Percentiles rank a stretch among this genome's conserved stretches.
Evolutionary conservation across 495 filamentous ascomycete species (phyloP).

Genomic region (Hyaloscypha hepaticicola): DNA sequence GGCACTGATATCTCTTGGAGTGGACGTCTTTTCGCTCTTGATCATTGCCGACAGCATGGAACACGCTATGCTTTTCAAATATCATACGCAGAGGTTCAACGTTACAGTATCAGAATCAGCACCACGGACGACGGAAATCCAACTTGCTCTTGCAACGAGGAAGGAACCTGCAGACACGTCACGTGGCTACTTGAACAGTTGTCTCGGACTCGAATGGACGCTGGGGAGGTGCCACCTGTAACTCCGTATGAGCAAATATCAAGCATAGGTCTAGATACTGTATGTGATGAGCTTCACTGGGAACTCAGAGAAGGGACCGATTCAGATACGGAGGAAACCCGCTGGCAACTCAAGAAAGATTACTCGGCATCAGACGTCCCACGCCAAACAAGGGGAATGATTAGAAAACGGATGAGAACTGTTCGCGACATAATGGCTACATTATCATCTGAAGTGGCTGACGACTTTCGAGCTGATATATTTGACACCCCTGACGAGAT

Average conservation of each 20-base stretch:
- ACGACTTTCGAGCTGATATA: slow-evolving; percentile 27
- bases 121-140: slow-evolving; percentile 2
- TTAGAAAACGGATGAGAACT: slow-evolving; percentile 13
- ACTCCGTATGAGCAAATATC: slow-evolving; percentile 27
- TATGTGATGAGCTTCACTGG: slow-evolving; percentile 31
- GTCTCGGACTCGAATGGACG: background rate
- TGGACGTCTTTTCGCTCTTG: slow-evolving; percentile 25
- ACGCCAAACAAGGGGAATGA: slow-evolving; percentile 15
- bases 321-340: slow-evolving; percentile 26
- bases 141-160: slow-evolving; percentile 25
- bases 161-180: slow-evolving; percentile 23
- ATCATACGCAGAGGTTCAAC: slow-evolving; percentile 24
- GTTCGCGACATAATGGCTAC: slow-evolving; percentile 33
- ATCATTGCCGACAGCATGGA: slow-evolving; percentile 26
- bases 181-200: slow-evolving; percentile 28
- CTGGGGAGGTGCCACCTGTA: background rate
- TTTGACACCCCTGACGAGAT: slow-evolving; percentile 24
- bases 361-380: slow-evolving; percentile 3
- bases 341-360: slow-evolving; percentile 26
- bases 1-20: slow-evolving; percentile 3
- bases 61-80: slow-evolving; percentile 31
- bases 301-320: slow-evolving; percentile 25
- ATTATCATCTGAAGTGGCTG: slow-evolving; percentile 15
- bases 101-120: slow-evolving; percentile 27
- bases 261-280: slow-evolving; percentile 18